Base-by-base conservation (phyloP, 148 eudicot genomes). In the Heliamphora exappendiculata region DNA sequence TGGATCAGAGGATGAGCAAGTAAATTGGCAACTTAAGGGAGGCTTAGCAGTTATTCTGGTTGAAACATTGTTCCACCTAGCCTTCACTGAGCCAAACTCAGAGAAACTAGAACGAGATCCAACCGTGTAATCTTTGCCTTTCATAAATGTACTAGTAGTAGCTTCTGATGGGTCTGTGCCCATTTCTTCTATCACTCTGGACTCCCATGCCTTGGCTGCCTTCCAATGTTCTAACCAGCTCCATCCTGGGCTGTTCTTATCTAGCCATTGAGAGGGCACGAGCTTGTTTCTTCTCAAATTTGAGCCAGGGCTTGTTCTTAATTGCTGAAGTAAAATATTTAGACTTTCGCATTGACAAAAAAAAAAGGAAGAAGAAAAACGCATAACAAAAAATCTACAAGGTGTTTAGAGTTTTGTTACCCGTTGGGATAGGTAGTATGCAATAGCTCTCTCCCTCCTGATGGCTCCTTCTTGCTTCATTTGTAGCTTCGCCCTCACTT, bases 151-250 rank as follows among this genome's bases (percentile, higher is more conserved):
- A n/a, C n/a, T 33, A 45, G 88, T 89, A 68, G 88, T 81, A 64
- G 37, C 39, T 14, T 67, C 78, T 19, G 88, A 87, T 50, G 79
- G 67, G 19, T 87, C 89, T 36, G 47, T 64, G 17, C 69, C 82
- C 74, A 75, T 76, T 34, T 84, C 89, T 63, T 83, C 91, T 80
- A 84, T 81, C 22, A 86, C 55, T 78, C 80, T 83, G 42, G 71
- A 82, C 73, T 91, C 95, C 93, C 94, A 91, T 53, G 97, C 89
- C 84, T 89, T 90, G 16, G 76, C 58, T 11, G 96, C 86, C 92
- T 88, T 88, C 97, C 93, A 92, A 63, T 90, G 86, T 57, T 92
- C 96, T 29, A 94, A 77, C 95, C 97, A 94, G 83, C 84, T 89
- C 76, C 78, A 78, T 41, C 85, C 85, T 20, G 85, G 65, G 74